Base-by-base conservation (phyloP, 78 protist species). In the Reticulomyxa filosa region DNA sequence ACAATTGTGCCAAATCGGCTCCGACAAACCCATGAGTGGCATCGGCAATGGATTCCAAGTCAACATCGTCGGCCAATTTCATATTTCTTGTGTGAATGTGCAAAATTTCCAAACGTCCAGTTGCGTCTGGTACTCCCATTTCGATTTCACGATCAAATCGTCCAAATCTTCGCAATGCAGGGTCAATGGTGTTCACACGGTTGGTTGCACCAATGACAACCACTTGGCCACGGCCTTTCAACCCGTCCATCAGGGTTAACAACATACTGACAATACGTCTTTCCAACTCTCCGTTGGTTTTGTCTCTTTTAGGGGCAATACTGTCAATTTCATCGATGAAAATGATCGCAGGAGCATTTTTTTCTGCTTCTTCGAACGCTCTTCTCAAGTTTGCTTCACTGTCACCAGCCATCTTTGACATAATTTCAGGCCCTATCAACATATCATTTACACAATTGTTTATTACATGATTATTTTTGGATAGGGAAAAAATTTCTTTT, bases 71-170 rank as follows among this genome's bases (percentile, higher is more conserved):
- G 30, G 48, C 81, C 34, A 97, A 82, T 83, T 92, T 93, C 99
- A 97, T 97, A 84, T 95, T 97, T 78, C 88, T 92, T 5, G 99
- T 95, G 95, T 97, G 99, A 76, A 97, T 97, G 69, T 85, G 83
- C 42, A 95, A 75, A 53, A 97, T 80, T 17, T 59, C 65, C n/a
- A 59, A 46, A 11, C 65, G 65, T 13, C 65, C 65, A 11, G 77
- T 80, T 68, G 89, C 88, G 38, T 94, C 99, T 2, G 99, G 99
- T 52, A 95, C 89, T 38, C 99, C 97, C 37, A 97, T 93, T 73
- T 95, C 99, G n/a, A 97, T 69, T 78, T 97, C 99, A 35, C 99
- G 86, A 70, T 97, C 99, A 70, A 97, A 97, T 33, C 99, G 90
- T 38, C 99, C 99, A 71, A 95, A 97, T 36, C 99, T 89, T 7